Conservation (phyloP, 495 filamentous ascomycete genomes). For the Podospora pseudopauciseta region DNA sequence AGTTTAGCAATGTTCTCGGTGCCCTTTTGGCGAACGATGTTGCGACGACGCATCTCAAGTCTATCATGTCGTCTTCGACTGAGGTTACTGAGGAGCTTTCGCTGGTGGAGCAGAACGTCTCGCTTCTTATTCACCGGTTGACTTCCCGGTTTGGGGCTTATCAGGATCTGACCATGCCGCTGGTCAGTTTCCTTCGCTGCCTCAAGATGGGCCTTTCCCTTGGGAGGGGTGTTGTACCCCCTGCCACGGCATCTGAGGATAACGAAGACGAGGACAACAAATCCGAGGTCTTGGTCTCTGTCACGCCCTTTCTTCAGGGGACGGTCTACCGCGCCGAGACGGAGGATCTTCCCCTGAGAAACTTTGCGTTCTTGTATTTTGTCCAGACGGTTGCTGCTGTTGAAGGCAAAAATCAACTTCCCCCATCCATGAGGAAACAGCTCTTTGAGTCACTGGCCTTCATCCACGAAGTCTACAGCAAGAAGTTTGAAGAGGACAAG, state of each 20-base stretch:
- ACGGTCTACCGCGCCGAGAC: slow-evolving; percentile 24
- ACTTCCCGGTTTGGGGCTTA: slow-evolving; percentile 66
- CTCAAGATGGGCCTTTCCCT: slow-evolving; percentile 73
- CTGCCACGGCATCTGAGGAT: background rate
- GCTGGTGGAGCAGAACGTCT: slow-evolving; percentile 68
- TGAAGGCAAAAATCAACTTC: slow-evolving; percentile 42
- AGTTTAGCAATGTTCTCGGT: slow-evolving; percentile 73
- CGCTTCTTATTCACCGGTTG: slow-evolving; percentile 63
- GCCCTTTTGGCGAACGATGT: slow-evolving; percentile 58
- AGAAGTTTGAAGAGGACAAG: slow-evolving; percentile 61
- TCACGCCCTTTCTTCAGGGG: slow-evolving; percentile 64
- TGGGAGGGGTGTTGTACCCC: slow-evolving; percentile 37
- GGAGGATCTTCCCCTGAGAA: slow-evolving; percentile 36
- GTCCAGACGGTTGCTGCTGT: slow-evolving; percentile 38
- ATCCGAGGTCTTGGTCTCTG: slow-evolving; percentile 43
- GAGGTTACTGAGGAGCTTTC: slow-evolving; percentile 44
- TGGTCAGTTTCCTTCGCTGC: slow-evolving; percentile 76
- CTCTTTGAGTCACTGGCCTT: slow-evolving; percentile 57
- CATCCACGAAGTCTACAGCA: slow-evolving; percentile 76
- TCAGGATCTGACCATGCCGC: slow-evolving; percentile 74
- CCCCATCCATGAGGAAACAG: slow-evolving; percentile 28
- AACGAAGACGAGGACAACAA: slow-evolving; percentile 20
- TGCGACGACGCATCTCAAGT: slow-evolving; percentile 37
- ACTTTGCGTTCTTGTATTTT: slow-evolving; percentile 46
- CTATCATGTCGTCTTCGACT: slow-evolving; percentile 24